Conservation (phyloP, 768 basidiomycete species). For the Boletus sp. region DNA sequence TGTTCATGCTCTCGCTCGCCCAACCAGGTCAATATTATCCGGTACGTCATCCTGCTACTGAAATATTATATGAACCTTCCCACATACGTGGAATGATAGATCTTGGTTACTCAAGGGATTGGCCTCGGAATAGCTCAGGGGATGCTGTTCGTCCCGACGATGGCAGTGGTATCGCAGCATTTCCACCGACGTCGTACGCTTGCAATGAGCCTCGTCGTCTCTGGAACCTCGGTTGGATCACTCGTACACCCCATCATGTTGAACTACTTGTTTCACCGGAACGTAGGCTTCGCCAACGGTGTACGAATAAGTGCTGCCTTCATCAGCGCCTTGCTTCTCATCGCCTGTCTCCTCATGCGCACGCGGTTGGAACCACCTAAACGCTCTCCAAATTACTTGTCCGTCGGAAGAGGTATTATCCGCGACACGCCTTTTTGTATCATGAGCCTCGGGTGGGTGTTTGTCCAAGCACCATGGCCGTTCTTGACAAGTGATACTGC, state of each 20-base stretch:
- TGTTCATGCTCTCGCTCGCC: neutral
- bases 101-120: slow-evolving; percentile 50
- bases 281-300: neutral
- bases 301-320: slow-evolving; percentile 17
- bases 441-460: neutral
- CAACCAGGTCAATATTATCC: slow-evolving; percentile 35
- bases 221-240: slow-evolving; percentile 34
- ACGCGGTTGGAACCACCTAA: neutral
- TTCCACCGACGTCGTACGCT: slow-evolving; percentile 30
- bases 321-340: slow-evolving; percentile 35
- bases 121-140: slow-evolving; percentile 46
- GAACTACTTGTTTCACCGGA: slow-evolving; percentile 20
- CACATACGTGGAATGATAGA: slow-evolving; percentile 21
- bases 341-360: slow-evolving; percentile 8
- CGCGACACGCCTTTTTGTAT: neutral
- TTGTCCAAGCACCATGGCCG: too few species aligned
- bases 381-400: neutral
- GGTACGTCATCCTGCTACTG: slow-evolving; percentile 22
- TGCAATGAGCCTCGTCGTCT: slow-evolving; percentile 42
- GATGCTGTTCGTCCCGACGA: slow-evolving; percentile 43
- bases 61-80: neutral
- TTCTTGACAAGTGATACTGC: neutral
- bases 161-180: slow-evolving; percentile 37
- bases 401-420: neutral
- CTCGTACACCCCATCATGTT: slow-evolving; percentile 21